These are phyloP conservation scores for Elaeagnus macrophylla DNA, from an alignment of 306 rosid genomes.

Conservation along the genomic window DNA sequence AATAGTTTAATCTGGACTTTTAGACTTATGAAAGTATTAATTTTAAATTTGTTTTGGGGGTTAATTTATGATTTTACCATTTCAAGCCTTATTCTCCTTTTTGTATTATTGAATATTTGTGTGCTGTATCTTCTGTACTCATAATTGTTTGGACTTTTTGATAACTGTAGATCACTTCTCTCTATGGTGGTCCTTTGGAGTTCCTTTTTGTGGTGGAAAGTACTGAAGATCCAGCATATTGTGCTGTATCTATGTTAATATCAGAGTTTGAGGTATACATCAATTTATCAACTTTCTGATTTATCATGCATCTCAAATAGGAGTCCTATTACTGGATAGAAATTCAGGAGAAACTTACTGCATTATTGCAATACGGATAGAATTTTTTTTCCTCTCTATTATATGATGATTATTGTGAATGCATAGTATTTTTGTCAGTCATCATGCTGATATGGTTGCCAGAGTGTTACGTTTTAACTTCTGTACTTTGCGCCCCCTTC, in stretches of 20 bases:
- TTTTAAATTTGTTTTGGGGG: not conserved
- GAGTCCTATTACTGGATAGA: not conserved
- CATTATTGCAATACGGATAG: too few relatives aligned
- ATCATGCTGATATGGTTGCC: conserved; percentile 6
- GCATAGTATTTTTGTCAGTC: conserved; percentile 1
- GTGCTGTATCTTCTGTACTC: conserved; percentile 1
- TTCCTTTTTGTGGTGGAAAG: conserved; percentile 84
- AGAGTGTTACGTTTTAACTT: not conserved
- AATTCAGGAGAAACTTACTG: not conserved
- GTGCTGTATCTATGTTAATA: conserved; percentile 42
- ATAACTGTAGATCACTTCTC: conserved; percentile 72
- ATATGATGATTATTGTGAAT: not conserved
- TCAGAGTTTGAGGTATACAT: conserved; percentile 59
- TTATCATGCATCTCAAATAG: not conserved
- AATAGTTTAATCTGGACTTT: too few relatives aligned
- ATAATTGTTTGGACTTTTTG: conserved; percentile 16
- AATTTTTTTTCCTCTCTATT: not conserved
- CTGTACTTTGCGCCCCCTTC: conserved; percentile 1
- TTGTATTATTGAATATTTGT: not conserved
- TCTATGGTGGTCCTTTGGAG: conserved; percentile 95
- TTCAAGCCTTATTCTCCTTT: conserved; percentile 6
- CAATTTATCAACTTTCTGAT: not conserved
- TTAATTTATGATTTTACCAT: not conserved
- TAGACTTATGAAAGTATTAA: too few relatives aligned
- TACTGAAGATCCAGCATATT: conserved; percentile 81